These are phyloP conservation scores for Bassia scoparia DNA, from an alignment of 148 eudicot genomes.

Conservation along the genomic window DNA sequence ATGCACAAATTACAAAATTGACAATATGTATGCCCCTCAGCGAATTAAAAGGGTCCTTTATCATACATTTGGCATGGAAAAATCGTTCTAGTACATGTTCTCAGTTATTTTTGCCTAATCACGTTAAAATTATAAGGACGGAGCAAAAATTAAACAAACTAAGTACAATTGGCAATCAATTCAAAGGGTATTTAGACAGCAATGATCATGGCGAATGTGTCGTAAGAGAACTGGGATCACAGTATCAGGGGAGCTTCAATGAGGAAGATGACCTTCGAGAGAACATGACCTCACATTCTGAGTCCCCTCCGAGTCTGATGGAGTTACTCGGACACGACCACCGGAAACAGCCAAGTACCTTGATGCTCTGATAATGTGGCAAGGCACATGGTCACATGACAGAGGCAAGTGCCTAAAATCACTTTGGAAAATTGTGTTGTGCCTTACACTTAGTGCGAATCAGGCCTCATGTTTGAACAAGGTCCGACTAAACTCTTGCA, in stretches of 20 bases:
- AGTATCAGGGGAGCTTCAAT: slow-evolving; percentile 78
- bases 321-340: slow-evolving; percentile 80
- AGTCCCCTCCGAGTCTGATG: slow-evolving; percentile 76
- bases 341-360: slow-evolving; percentile 93
- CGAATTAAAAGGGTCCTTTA: background rate
- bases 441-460: slow-evolving; percentile 66
- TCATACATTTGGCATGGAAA: slow-evolving; percentile 18
- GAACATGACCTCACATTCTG: slow-evolving; percentile 84
- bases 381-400: slow-evolving; percentile 62
- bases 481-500: slow-evolving; percentile 88
- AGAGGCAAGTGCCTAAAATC: slow-evolving; percentile 55
- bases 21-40: background rate
- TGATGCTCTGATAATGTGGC: slow-evolving; percentile 87
- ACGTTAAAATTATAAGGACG: background rate
- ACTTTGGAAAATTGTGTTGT: slow-evolving; percentile 62
- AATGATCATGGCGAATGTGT: slow-evolving; percentile 67
- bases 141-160: background rate
- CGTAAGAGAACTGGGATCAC: slow-evolving; percentile 70
- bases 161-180: background rate
- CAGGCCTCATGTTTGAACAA: slow-evolving; percentile 93
- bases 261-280: slow-evolving; percentile 88
- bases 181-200: slow-evolving; percentile 17
- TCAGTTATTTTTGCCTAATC: slow-evolving; percentile 1
- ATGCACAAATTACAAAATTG: background rate
- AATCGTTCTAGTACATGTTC: background rate